Conservation (phyloP, 108 stramenopile species). For the Skeletonema marinoi region DNA sequence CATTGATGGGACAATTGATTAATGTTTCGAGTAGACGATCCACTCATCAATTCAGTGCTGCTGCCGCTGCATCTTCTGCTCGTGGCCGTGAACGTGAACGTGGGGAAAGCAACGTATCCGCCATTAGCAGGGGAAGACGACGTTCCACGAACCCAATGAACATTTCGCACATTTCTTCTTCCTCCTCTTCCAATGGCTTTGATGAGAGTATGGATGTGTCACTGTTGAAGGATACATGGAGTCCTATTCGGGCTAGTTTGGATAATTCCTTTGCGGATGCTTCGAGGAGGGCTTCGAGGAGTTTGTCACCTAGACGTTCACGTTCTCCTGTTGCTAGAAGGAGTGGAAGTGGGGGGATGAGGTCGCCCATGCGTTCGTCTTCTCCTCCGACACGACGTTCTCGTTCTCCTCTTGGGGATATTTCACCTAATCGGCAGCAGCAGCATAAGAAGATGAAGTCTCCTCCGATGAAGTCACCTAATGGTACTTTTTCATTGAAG, state of each 20-base stretch:
- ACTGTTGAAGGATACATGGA: constrained; percentile 27
- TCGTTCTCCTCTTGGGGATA: constrained; percentile 28
- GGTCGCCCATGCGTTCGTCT: constrained; percentile 20
- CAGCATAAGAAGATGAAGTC: background rate
- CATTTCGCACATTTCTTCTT: constrained; percentile 45
- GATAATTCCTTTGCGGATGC: constrained; percentile 28
- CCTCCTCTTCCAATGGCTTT: constrained; percentile 23
- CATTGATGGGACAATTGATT: background rate
- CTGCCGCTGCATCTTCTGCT: background rate
- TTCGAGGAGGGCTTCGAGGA: background rate
- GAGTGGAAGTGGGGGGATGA: background rate
- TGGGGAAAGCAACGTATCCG: background rate
- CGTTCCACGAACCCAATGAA: constrained; percentile 10
- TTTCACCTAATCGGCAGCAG: constrained; percentile 28
- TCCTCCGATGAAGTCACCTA: constrained; percentile 13
- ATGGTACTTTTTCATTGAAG: constrained; percentile 36
- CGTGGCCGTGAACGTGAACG: constrained; percentile 3
- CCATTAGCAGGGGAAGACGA: background rate
- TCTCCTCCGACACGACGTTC: constrained; percentile 23
- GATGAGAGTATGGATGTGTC: constrained; percentile 7
- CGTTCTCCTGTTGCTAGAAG: background rate
- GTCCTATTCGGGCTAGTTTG: constrained; percentile 37
- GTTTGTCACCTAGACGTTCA: background rate
- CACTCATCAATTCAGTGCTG: background rate
- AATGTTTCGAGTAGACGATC: background rate